phyloP scores from a whole-genome alignment of 2,329 filamentous ascomycete species.

The Sporothrix euskadiensis region DNA sequence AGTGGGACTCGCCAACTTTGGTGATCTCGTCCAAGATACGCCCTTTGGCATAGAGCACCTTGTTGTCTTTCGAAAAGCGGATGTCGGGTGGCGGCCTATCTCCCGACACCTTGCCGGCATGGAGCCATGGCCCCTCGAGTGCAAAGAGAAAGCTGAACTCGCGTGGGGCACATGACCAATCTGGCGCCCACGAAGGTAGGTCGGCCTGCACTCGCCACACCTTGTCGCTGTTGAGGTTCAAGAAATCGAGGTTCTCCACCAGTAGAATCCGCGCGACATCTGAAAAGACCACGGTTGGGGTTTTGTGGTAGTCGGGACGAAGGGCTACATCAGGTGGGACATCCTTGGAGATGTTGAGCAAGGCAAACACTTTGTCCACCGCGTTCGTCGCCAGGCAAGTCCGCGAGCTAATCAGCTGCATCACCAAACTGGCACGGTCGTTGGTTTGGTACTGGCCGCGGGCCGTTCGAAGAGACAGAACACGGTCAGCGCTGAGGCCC shows the following conservation, averaged over 20 bases:
- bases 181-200: background rate
- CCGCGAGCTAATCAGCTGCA: background rate
- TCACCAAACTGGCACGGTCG: background rate
- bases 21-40: conserved; percentile 9
- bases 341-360: conserved; percentile 15
- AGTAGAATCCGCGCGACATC: background rate
- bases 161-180: background rate
- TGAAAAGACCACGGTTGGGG: background rate
- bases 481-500: background rate
- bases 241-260: background rate
- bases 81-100: background rate
- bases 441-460: conserved; percentile 6
- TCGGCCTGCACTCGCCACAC: background rate
- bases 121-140: background rate
- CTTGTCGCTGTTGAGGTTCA: conserved; percentile 9
- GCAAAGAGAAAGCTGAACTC: conserved; percentile 9
- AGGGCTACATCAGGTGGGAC: background rate
- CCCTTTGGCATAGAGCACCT: background rate
- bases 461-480: background rate
- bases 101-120: background rate
- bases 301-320: background rate
- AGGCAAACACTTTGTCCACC: conserved; percentile 7
- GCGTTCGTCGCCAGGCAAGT: background rate
- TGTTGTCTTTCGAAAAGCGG: background rate
- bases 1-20: background rate